A percentile compares a stretch with the other conserved stretches of the same genome.
Conservation (phyloP, 2,329 filamentous ascomycete genomes). For the Stenocarpella maydis region DNA sequence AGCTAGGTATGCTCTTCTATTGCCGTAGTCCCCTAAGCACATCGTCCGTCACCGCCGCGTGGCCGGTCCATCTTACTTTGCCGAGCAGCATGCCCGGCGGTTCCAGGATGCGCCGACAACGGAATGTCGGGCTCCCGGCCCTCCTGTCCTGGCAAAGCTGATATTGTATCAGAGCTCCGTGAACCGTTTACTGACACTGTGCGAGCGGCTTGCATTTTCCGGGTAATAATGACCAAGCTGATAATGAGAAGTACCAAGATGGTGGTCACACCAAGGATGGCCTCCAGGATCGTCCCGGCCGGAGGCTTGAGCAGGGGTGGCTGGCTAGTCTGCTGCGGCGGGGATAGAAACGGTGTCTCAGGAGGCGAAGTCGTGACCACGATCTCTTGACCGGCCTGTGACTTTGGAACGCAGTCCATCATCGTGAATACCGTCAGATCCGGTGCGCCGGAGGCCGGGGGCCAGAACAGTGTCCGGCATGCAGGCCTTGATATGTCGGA, state of each 20-base stretch:
- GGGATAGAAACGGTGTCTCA: background rate
- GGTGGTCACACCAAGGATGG: background rate
- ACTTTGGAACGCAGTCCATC: background rate
- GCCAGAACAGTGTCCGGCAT: background rate
- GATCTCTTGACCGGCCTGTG: background rate
- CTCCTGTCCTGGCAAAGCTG: background rate
- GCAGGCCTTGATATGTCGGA: background rate
- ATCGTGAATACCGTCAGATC: background rate
- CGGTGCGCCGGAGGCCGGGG: background rate
- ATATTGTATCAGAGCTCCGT: constrained; percentile 2
- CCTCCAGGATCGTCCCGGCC: background rate
- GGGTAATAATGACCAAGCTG: background rate
- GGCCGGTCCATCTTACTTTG: background rate
- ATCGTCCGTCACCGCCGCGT: background rate
- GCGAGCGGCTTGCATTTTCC: background rate
- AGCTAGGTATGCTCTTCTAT: background rate
- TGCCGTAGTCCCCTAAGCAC: background rate
- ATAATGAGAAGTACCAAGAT: background rate
- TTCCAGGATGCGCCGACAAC: background rate
- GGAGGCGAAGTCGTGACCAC: background rate
- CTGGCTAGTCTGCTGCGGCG: background rate
- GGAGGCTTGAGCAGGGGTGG: background rate
- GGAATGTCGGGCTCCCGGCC: background rate
- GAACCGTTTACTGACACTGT: background rate
- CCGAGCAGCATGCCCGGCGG: no score